phyloP scores from a whole-genome alignment of 2,329 filamentous ascomycete species.

The Ophiostoma perfectum region DNA sequence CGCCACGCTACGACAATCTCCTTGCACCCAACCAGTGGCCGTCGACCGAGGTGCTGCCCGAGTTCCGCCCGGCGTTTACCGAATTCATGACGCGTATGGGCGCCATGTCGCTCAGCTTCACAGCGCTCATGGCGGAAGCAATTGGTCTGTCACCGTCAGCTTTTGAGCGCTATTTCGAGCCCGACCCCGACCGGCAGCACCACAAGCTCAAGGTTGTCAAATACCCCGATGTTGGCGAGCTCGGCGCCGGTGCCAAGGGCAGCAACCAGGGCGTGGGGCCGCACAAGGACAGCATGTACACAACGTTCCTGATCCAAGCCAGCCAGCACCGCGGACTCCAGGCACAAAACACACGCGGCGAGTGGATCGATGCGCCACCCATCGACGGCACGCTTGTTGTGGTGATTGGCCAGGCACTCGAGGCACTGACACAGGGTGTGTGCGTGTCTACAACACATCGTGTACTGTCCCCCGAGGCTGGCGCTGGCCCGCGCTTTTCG shows the following conservation, averaged over 20 bases:
- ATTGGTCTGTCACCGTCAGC: slow-evolving; percentile 63
- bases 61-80: slow-evolving; percentile 63
- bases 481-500: slow-evolving; percentile 66
- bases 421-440: slow-evolving; percentile 77
- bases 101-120: slow-evolving; percentile 66
- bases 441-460: slow-evolving; percentile 78
- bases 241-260: slow-evolving; percentile 41
- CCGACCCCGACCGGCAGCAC: slow-evolving; percentile 50
- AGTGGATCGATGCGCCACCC: slow-evolving; percentile 79
- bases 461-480: slow-evolving; percentile 67
- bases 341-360: slow-evolving; percentile 70
- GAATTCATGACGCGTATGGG: slow-evolving; percentile 76
- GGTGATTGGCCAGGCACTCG: slow-evolving; percentile 79
- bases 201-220: slow-evolving; percentile 89
- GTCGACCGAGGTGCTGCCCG: slow-evolving; percentile 53
- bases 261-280: slow-evolving; percentile 57
- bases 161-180: slow-evolving; percentile 74
- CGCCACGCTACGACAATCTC: slow-evolving; percentile 69
- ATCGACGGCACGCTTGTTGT: slow-evolving; percentile 74
- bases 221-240: slow-evolving; percentile 67
- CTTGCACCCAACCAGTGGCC: slow-evolving; percentile 80
- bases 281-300: slow-evolving; percentile 81
- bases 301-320: slow-evolving; percentile 75
- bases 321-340: slow-evolving; percentile 71
- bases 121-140: slow-evolving; percentile 76